These are phyloP conservation scores for Ustanciosporium gigantosporum DNA, from an alignment of 1,284 basidiomycete genomes.

Conservation along the genomic window DNA sequence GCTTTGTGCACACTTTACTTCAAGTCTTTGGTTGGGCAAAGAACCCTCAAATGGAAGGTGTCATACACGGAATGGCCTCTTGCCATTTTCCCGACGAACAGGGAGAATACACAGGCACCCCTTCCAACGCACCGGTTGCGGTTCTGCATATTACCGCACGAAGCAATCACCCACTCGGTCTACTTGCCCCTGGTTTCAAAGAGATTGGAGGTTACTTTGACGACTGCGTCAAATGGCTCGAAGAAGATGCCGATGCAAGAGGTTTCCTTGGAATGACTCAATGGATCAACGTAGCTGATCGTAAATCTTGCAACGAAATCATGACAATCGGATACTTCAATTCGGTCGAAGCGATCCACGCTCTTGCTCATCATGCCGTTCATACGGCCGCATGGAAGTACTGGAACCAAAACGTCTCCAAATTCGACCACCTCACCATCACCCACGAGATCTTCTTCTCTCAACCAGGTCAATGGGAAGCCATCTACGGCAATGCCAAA, in stretches of 20 bases:
- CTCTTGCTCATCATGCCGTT: constrained; percentile 12
- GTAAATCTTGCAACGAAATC: constrained; percentile 11
- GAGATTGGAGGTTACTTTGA: constrained; percentile 11
- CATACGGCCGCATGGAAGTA: constrained; percentile 13
- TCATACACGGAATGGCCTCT: constrained; percentile 7
- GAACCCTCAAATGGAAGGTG: constrained; percentile 12
- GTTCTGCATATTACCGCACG: constrained; percentile 14
- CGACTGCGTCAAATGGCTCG: constrained; percentile 12
- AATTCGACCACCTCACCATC: constrained; percentile 9
- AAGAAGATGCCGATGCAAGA: constrained; percentile 11
- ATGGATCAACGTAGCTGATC: constrained; percentile 17
- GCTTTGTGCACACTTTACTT: constrained; percentile 2
- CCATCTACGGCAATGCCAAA: constrained; percentile 12
- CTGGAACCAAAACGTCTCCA: constrained; percentile 13
- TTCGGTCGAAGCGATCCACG: constrained; percentile 18
- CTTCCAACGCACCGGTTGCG: constrained; percentile 9
- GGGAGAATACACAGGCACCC: constrained; percentile 2
- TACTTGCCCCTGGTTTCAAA: constrained; percentile 16
- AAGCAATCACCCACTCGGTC: constrained; percentile 13
- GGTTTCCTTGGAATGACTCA: constrained; percentile 27
- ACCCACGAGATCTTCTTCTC: constrained; percentile 15
- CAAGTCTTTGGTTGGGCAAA: constrained; percentile 2
- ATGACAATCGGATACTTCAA: constrained; percentile 21
- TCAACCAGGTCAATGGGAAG: constrained; percentile 17
- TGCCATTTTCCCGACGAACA: constrained; percentile 12